These are phyloP conservation scores for Kuraishia capsulata DNA, from an alignment of 805 yeast species.

Conservation along the genomic window DNA sequence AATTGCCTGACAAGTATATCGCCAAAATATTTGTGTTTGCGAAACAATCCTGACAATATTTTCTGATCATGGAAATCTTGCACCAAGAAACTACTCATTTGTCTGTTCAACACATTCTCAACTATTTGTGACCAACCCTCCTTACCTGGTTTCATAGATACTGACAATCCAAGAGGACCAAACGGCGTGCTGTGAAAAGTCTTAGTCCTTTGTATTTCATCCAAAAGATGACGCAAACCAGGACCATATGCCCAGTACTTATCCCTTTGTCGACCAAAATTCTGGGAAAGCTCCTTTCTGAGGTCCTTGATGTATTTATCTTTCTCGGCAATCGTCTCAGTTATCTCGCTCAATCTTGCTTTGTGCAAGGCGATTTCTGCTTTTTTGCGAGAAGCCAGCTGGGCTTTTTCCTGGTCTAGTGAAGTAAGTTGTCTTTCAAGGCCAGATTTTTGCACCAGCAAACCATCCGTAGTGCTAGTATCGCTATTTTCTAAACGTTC, in stretches of 20 bases:
- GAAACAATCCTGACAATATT: conserved; percentile 25
- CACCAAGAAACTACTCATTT: conserved; percentile 60
- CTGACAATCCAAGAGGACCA: conserved; percentile 71
- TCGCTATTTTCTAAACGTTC: not conserved
- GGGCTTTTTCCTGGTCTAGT: conserved; percentile 4
- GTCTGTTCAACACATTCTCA: conserved; percentile 41
- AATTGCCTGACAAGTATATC: conserved; percentile 41
- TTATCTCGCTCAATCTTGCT: conserved; percentile 11
- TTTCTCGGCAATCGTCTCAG: conserved; percentile 15
- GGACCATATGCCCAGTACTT: conserved; percentile 43
- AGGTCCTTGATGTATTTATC: conserved; percentile 1
- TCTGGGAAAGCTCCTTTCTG: not conserved
- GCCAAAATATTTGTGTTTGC: conserved; percentile 17
- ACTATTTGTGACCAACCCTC: conserved; percentile 51
- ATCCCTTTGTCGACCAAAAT: conserved; percentile 11
- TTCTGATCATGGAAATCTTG: conserved; percentile 50
- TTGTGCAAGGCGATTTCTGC: conserved; percentile 6
- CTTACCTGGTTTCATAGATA: conserved; percentile 46
- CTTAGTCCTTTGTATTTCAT: conserved; percentile 26
- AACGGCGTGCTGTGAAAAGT: conserved; percentile 45
- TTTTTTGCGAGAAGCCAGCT: not conserved
- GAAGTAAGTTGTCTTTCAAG: conserved; percentile 4
- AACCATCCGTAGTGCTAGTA: not conserved
- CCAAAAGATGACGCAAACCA: conserved; percentile 30
- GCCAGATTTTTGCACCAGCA: not conserved